Percentiles rank a stretch among this genome's conserved stretches.
Conservation (phyloP, 306 rosid species). For the Acacia confusa region DNA sequence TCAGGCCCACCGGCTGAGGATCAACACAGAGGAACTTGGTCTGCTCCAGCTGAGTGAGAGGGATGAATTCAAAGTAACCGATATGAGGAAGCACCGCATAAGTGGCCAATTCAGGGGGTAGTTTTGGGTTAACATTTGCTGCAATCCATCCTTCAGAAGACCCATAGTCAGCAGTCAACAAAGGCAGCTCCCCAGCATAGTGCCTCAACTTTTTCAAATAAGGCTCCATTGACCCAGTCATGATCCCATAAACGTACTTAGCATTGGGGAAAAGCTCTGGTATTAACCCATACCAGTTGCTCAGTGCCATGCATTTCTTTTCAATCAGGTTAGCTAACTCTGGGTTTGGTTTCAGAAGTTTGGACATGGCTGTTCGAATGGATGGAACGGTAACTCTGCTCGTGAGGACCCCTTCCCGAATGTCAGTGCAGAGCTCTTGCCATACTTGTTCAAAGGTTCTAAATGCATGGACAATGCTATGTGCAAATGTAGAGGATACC, state of each 20-base stretch:
- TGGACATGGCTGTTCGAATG: slow-evolving; percentile 61
- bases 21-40: slow-evolving; percentile 29
- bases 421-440: slow-evolving; percentile 73
- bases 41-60: slow-evolving; percentile 34
- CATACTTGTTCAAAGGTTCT: slow-evolving; percentile 74
- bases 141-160: slow-evolving; percentile 97
- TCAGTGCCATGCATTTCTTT: slow-evolving; percentile 54
- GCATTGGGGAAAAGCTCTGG: slow-evolving; percentile 83
- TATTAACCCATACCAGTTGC: slow-evolving; percentile 83
- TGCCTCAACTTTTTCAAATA: slow-evolving; percentile 78
- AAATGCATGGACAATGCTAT: slow-evolving; percentile 76
- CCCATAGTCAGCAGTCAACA: slow-evolving; percentile 88
- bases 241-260: slow-evolving; percentile 73
- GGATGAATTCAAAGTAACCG: slow-evolving; percentile 90
- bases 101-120: slow-evolving; percentile 69
- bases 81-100: slow-evolving; percentile 84
- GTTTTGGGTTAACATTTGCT: slow-evolving; percentile 67
- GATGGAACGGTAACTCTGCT: slow-evolving; percentile 51
- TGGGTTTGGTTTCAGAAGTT: slow-evolving; percentile 76
- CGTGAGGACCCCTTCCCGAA: slow-evolving; percentile 62
- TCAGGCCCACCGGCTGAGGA: slow-evolving; percentile 58
- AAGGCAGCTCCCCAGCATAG: slow-evolving; percentile 72
- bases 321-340: slow-evolving; percentile 63
- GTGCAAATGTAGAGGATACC: slow-evolving; percentile 74
- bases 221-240: slow-evolving; percentile 96